A percentile compares a stretch with the other conserved stretches of the same genome.
These are phyloP conservation scores for Chaetomium cochliodes DNA, from an alignment of 495 filamentous ascomycete genomes.

Conservation along the genomic window DNA sequence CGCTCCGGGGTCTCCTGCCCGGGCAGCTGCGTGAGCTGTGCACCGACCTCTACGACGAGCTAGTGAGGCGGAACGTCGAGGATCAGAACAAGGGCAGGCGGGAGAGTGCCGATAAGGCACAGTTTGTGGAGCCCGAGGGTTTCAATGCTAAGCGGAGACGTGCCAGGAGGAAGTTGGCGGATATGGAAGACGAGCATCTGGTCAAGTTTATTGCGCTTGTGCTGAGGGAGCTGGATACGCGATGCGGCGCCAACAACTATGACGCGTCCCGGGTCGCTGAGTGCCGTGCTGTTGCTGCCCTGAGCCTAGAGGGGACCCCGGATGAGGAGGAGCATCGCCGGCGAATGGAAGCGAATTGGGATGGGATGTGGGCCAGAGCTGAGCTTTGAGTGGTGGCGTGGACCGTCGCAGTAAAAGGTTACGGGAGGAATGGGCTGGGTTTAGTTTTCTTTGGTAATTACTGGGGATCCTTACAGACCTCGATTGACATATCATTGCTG, in stretches of 20 bases:
- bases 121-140: constrained; percentile 1
- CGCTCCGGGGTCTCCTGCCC: neutral
- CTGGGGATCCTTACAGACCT: too few species aligned
- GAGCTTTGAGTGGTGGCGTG: too few species aligned
- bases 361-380: neutral
- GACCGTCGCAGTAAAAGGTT: too few species aligned
- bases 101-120: neutral
- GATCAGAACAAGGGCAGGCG: neutral
- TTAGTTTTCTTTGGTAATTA: too few species aligned
- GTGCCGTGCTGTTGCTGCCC: neutral
- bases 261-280: neutral
- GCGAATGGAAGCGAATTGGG: neutral
- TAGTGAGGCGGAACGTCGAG: constrained; percentile 15
- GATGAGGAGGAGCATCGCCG: neutral
- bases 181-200: neutral
- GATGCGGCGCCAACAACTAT: neutral
- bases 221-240: constrained; percentile 7
- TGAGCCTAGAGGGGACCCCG: neutral
- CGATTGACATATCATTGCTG: too few species aligned
- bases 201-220: neutral
- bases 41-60: constrained; percentile 17
- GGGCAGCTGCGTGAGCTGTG: constrained; percentile 11
- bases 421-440: too few species aligned
- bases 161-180: neutral
- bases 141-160: neutral